Percentiles rank a stretch among this genome's conserved stretches.
These are phyloP conservation scores for Elasticomyces elasticus DNA, from an alignment of 495 filamentous ascomycete genomes.

Conservation along the genomic window DNA sequence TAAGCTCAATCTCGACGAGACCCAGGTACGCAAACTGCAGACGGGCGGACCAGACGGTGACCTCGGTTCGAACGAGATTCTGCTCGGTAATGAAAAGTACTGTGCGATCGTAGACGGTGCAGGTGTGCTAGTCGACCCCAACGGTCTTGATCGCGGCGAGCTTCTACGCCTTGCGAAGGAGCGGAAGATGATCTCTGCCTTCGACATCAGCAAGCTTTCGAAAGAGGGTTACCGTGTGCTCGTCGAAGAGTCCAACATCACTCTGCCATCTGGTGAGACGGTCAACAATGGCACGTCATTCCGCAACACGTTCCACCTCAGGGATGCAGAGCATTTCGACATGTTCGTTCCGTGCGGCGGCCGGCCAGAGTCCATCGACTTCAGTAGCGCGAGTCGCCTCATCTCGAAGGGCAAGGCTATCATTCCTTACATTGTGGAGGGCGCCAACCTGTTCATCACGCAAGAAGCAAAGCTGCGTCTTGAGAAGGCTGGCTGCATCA, in stretches of 20 bases:
- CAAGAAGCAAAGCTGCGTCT: constrained; percentile 94
- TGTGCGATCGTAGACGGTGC: constrained; percentile 86
- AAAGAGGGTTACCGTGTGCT: constrained; percentile 83
- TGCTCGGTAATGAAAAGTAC: constrained; percentile 92
- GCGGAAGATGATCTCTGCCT: constrained; percentile 81
- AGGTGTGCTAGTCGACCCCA: constrained; percentile 86
- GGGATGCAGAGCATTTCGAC: constrained; percentile 64
- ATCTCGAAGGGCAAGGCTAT: constrained; percentile 72
- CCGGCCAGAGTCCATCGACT: constrained; percentile 91
- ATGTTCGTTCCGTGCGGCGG: constrained; percentile 94
- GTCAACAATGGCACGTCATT: constrained; percentile 87
- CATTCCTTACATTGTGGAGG: constrained; percentile 93
- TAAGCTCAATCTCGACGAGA: constrained; percentile 78
- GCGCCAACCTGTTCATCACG: constrained; percentile 96
- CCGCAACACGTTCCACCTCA: constrained; percentile 93
- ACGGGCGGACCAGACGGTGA: constrained; percentile 96
- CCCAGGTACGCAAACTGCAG: constrained; percentile 81
- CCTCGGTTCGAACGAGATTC: constrained; percentile 93
- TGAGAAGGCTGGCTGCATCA: constrained; percentile 82
- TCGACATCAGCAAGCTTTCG: constrained; percentile 77
- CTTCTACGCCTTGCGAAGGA: constrained; percentile 74
- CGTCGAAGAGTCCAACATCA: constrained; percentile 80
- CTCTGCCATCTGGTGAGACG: constrained; percentile 73
- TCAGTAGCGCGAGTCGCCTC: constrained; percentile 71
- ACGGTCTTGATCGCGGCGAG: constrained; percentile 77